Evolutionary conservation across 805 yeast genomes (phyloP).

Genomic region (Metschnikowia rubicola): DNA sequence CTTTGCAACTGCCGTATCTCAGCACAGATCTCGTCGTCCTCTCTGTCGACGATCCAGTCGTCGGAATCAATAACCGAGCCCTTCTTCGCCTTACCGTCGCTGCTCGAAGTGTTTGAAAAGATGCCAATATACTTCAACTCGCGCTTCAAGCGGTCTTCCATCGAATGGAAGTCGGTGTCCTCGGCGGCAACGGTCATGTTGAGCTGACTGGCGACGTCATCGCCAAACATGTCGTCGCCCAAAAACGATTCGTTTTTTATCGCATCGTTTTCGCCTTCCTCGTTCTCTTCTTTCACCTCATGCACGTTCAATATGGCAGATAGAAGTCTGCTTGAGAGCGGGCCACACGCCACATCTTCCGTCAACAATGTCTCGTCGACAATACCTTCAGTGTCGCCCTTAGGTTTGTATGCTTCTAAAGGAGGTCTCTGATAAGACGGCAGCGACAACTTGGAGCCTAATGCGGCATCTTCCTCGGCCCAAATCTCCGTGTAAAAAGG

Average conservation of each 20-base stretch:
- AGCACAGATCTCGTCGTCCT: conserved; percentile 90
- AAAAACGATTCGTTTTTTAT: conserved; percentile 13
- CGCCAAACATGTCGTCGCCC: conserved; percentile 22
- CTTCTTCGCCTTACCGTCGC: conserved; percentile 18
- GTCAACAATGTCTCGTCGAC: conserved; percentile 63
- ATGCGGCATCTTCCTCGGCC: conserved; percentile 71
- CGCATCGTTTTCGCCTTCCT: conserved; percentile 12
- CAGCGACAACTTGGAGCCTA: conserved; percentile 43
- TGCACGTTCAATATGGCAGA: conserved; percentile 67
- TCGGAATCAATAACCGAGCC: conserved; percentile 49
- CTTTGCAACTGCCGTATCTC: conserved; percentile 75
- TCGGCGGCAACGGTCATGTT: conserved; percentile 37
- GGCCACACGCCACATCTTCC: conserved; percentile 84
- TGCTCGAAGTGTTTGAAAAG: conserved; percentile 55
- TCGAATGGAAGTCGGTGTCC: conserved; percentile 66
- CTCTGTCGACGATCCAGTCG: conserved; percentile 72
- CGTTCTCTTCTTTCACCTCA: conserved; percentile 20
- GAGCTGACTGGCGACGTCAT: conserved; percentile 36
- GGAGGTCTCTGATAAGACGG: conserved; percentile 45
- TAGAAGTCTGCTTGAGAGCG: conserved; percentile 76
- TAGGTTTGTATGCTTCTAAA: conserved; percentile 48
- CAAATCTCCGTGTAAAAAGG: conserved; percentile 78
- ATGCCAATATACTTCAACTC: conserved; percentile 91
- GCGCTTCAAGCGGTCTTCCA: conserved; percentile 84
- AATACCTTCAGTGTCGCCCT: conserved; percentile 55